A percentile compares a stretch with the other conserved stretches of the same genome.
Conservation (phyloP, 352 stramenopile genomes). For the Globisporangium iwayamae region DNA sequence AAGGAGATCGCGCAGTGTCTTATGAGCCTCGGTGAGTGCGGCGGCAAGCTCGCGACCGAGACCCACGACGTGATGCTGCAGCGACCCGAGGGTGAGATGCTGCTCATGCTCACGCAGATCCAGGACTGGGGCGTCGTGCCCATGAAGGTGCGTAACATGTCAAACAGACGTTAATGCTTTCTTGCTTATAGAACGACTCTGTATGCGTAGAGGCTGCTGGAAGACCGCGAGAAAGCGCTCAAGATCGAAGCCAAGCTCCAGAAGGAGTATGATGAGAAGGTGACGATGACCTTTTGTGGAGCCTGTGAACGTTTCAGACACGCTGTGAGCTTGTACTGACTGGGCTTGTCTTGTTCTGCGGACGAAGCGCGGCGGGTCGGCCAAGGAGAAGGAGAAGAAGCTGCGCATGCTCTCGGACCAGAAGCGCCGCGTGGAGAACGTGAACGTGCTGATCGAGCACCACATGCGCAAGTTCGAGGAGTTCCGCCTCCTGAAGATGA, state of each 20-base stretch:
- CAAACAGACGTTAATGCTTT: too few species aligned
- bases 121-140: constrained; percentile 81
- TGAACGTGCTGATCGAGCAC: constrained; percentile 66
- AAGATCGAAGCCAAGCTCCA: constrained; percentile 78
- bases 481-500: constrained; percentile 74
- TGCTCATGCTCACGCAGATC: constrained; percentile 68
- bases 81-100: constrained; percentile 60
- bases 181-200: too few species aligned
- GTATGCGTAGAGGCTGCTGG: constrained; percentile 49
- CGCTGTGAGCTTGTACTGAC: background rate
- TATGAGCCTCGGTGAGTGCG: constrained; percentile 36
- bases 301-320: too few species aligned
- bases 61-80: constrained; percentile 79
- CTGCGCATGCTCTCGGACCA: constrained; percentile 80
- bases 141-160: constrained; percentile 50
- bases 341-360: constrained; percentile 12
- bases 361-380: constrained; percentile 35
- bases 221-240: constrained; percentile 77
- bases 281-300: background rate
- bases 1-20: constrained; percentile 47
- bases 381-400: constrained; percentile 79
- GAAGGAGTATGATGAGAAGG: constrained; percentile 66
- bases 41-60: constrained; percentile 50
- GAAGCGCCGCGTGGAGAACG: constrained; percentile 79
- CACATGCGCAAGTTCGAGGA: constrained; percentile 74